Conservation (phyloP, 176 grass and related monocot species). For the Avena atlantica region DNA sequence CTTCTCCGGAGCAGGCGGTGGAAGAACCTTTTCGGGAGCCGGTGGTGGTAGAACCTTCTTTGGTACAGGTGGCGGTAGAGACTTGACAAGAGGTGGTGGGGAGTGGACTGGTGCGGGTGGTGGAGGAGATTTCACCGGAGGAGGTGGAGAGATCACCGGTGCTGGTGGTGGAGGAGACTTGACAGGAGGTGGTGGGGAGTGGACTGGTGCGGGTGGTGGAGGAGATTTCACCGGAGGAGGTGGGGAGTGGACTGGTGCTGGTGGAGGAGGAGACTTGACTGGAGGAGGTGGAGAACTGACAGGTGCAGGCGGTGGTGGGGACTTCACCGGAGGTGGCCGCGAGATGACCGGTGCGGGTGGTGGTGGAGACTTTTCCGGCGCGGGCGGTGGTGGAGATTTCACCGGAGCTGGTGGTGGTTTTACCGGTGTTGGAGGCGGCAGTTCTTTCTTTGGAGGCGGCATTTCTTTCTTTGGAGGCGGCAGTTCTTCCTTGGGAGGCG, state of each 20-base stretch:
- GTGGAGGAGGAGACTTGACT: not conserved
- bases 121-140: not conserved
- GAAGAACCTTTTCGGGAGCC: not conserved
- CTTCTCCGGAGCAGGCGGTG: not conserved
- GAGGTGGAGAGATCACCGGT: not conserved
- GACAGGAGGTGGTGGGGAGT: not conserved
- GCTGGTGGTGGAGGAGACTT: not conserved
- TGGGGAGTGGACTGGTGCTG: not conserved
- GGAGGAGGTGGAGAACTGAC: not conserved
- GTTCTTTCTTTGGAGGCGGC: not conserved
- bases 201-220: not conserved
- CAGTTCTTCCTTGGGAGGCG: constrained; percentile 17
- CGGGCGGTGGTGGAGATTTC: not conserved
- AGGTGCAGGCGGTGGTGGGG: not conserved
- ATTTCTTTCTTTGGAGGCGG: not conserved
- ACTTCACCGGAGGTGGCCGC: not conserved
- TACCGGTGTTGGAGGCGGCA: not conserved
- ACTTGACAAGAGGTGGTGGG: not conserved
- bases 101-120: not conserved
- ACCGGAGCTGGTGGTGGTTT: not conserved
- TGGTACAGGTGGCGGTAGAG: not conserved
- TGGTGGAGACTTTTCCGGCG: constrained; percentile 3
- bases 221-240: constrained; percentile 13
- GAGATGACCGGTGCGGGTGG: not conserved
- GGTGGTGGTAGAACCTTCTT: not conserved